A percentile compares a stretch with the other conserved stretches of the same genome.
These are phyloP conservation scores for Cicer judaicum DNA, from an alignment of 306 rosid species.

Conservation along the genomic window DNA sequence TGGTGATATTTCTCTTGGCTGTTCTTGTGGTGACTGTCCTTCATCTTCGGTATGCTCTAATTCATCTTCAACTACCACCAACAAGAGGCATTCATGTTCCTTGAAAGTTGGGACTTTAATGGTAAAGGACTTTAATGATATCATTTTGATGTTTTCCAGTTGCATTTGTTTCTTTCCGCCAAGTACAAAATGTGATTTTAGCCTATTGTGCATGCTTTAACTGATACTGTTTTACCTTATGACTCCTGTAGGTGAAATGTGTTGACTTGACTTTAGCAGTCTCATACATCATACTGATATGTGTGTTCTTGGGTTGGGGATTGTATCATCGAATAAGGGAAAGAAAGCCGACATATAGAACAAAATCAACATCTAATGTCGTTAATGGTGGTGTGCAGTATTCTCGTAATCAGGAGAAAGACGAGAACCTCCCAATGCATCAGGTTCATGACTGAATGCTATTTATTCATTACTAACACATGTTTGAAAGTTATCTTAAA, in stretches of 20 bases:
- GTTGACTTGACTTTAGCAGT: constrained; percentile 70
- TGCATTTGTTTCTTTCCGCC: constrained; percentile 41
- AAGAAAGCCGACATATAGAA: constrained; percentile 58
- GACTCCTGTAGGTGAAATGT: constrained; percentile 78
- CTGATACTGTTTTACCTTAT: constrained; percentile 48
- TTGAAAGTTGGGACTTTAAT: constrained; percentile 76
- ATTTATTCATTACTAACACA: constrained; percentile 32
- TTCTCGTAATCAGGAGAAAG: constrained; percentile 68
- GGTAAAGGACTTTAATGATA: constrained; percentile 57
- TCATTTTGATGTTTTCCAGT: constrained; percentile 35
- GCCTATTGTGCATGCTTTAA: constrained; percentile 31
- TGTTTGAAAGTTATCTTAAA: constrained; percentile 34
- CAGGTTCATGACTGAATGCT: constrained; percentile 63
- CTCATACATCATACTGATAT: constrained; percentile 66
- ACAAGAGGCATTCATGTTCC: constrained; percentile 66
- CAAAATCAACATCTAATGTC: constrained; percentile 60
- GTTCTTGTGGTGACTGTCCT: constrained; percentile 99
- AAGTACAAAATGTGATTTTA: constrained; percentile 27
- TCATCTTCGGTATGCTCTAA: constrained; percentile 76
- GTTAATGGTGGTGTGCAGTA: constrained; percentile 56
- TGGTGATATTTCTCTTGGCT: constrained; percentile 86
- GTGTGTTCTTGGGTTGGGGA: constrained; percentile 85
- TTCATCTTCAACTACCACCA: constrained; percentile 61
- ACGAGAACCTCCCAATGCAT: constrained; percentile 78
- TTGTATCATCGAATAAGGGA: constrained; percentile 61